phyloP scores from a whole-genome alignment of 129 eudicot species.

The Cynara cardunculus region DNA sequence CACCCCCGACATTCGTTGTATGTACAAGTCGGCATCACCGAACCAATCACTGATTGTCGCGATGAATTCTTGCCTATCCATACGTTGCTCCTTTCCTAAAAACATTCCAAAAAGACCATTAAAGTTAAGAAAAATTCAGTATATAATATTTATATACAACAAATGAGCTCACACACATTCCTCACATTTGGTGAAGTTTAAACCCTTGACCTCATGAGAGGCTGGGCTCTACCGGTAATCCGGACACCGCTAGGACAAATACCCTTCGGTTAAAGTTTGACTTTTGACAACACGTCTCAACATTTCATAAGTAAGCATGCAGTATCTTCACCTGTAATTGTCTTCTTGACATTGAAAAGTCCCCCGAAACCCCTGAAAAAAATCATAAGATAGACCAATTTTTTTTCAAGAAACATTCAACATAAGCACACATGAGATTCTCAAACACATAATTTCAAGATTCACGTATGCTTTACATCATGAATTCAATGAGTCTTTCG shows the following conservation, averaged over 20 bases:
- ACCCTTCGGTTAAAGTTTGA: neutral
- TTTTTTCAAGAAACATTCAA: neutral
- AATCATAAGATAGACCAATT: neutral
- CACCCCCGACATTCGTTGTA: conserved; percentile 89
- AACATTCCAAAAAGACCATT: neutral
- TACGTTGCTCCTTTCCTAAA: conserved; percentile 21
- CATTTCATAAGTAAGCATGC: neutral
- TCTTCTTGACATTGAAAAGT: conserved; percentile 4
- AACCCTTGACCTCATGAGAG: neutral
- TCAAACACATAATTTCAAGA: conserved; percentile 2
- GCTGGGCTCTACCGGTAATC: neutral
- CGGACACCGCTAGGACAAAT: neutral
- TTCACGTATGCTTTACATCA: neutral
- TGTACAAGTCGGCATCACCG: conserved; percentile 76
- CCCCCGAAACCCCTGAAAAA: conserved; percentile 16
- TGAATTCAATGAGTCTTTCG: neutral
- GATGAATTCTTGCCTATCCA: conserved; percentile 13
- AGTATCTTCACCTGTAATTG: conserved; percentile 7
- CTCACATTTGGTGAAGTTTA: neutral
- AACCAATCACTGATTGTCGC: conserved; percentile 51
- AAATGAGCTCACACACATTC: neutral
- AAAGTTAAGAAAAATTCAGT: too few relatives aligned
- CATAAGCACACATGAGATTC: neutral
- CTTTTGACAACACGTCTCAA: neutral
- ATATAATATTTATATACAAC: neutral